Evolutionary conservation across 1,284 basidiomycete genomes (phyloP), one percentile per base, ranked within the genome.

Genomic region (Papiliotrema fonsecae): DNA sequence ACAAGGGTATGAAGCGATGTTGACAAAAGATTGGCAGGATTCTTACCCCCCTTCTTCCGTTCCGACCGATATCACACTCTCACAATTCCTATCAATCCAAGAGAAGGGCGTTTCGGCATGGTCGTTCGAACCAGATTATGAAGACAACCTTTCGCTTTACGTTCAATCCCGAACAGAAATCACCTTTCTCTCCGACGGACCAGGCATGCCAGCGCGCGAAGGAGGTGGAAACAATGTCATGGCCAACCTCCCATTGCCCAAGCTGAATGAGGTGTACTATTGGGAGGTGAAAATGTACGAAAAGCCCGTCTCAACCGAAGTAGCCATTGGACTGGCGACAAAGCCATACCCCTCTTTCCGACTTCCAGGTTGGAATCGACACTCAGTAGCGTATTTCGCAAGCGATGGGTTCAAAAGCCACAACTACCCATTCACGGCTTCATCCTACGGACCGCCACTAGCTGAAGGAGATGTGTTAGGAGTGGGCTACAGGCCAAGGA

Each of bases 241-340:
- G 76, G 92, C 89, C 44, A 97, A 97, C 69, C 78, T 97, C 6
- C 92, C 92, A 0, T 76, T 97, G 4, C 92, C 92, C 13, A 94
- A 94, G 68, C 78, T 96, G 45, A 97, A 97, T 74, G 92, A 97
- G 70, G 90, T 94, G 13, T 97, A 97, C 72, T 97, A 97, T 70
- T 97, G 88, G 87, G 92, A 97, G 69, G 87, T 91, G 55, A 97
- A 97, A 77, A 87, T 96, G 85, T 97, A 91, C 69, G 92, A 97
- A 73, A 85, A 94, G 52, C 88, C 90, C 6, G 77, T 81, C 52
- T 77, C 80, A 1, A 96, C 90, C 9, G 88, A 81, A 41, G 84
- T 94, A 24, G 84, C 88, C 18, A 82, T 97, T 46, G 92, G 92
- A 32, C 75, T 97, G 30, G 89, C 93, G 14, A 97, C 92, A 2